phyloP scores from a whole-genome alignment of 148 eudicot genomes.

The Nepenthes mirabilis region DNA sequence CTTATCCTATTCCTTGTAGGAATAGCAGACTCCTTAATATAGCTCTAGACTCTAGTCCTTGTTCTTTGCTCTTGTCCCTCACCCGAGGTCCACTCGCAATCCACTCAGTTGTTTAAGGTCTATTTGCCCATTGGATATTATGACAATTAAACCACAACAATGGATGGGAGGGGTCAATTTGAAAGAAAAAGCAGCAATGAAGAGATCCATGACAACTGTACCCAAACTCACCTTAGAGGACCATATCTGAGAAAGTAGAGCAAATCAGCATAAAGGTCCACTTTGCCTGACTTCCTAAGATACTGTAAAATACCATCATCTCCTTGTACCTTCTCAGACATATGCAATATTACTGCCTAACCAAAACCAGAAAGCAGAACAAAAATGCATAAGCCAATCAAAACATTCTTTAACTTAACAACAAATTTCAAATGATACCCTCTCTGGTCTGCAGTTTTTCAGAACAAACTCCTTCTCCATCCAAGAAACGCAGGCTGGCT shows the following conservation, averaged over 20 bases:
- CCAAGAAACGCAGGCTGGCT: constrained; percentile 60
- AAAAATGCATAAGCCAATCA: neutral
- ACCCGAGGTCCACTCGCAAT: no score
- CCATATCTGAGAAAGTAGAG: constrained; percentile 57
- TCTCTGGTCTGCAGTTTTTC: constrained; percentile 34
- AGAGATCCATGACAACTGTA: no score
- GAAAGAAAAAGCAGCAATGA: no score
- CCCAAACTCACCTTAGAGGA: constrained; percentile 44
- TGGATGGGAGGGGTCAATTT: no score
- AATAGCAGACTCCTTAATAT: no score
- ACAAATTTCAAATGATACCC: constrained; percentile 24
- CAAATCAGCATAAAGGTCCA: constrained; percentile 71
- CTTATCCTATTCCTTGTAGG: no score
- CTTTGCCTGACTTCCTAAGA: constrained; percentile 61
- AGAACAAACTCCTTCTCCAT: constrained; percentile 57
- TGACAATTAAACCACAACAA: no score
- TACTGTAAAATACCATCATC: constrained; percentile 33
- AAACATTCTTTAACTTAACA: constrained; percentile 1
- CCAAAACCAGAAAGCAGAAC: constrained; percentile 3
- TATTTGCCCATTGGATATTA: no score
- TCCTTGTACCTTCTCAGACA: constrained; percentile 57
- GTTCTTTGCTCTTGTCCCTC: no score
- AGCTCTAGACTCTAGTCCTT: no score
- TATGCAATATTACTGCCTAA: constrained; percentile 48
- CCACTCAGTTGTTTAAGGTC: no score